Base-by-base conservation (phyloP, 805 yeast species). In the Sugiyamaella boreocaroliniensis region DNA sequence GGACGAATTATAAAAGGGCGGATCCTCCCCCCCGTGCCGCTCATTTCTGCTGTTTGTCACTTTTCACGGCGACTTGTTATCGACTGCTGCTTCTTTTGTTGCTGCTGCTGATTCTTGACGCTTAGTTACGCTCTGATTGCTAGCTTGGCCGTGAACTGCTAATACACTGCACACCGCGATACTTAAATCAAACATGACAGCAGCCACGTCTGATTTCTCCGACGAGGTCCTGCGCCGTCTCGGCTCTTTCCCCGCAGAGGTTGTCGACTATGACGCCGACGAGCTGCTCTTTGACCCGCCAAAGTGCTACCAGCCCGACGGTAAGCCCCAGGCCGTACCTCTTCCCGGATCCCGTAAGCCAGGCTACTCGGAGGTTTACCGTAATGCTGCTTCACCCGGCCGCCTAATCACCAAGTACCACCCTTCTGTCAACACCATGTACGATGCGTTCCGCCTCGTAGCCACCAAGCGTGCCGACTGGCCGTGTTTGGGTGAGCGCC, bases 301-400 rank as follows among this genome's bases (percentile, higher is more conserved):
- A 14, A 11, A 37, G 20, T 18, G 12, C 2, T 40, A 45, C 16
- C 45, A 34, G 29, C 54, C 53, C 9, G 22, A 22, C 16, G 65
- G 66, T 22, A 58, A 62, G 48, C 55, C 61, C 19, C 76, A 72
- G 61, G 72, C 73, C 6, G 64, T 64, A 0, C 64, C 74, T 8
- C 46, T 78, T 1, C 76, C 79, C 1, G 71, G 71, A 20, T 56
- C 76, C 11, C 62, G 64, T 34, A 61, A 68, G 51, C 69, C 68
- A 1, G 83, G 82, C 6, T 77, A 66, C 64, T 78, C 85, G 26
- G 74, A 78, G 1, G 64, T 78, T 8, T 83, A 74, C 62, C 68
- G 88, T 51, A 80, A 73, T 58, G 64, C 66, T 11, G 58, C 67
- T 12, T 57, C 70, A 5, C 64, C 68, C 15, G 12, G n/a, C 11